These are phyloP conservation scores for Ulota crispa DNA, from an alignment of 225 moss, liverwort and hornwort species.

Conservation along the genomic window DNA sequence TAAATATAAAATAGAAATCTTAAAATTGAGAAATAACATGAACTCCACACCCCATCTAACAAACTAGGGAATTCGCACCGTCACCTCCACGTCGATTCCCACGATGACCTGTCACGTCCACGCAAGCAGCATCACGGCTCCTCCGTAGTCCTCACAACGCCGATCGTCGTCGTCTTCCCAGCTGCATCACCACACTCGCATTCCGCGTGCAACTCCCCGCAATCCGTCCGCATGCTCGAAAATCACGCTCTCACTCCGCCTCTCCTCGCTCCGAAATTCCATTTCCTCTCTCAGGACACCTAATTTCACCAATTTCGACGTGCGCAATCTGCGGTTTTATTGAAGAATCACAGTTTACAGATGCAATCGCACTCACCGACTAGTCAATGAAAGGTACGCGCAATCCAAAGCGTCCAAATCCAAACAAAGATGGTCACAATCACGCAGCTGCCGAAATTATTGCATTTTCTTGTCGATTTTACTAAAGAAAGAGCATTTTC, in stretches of 20 bases:
- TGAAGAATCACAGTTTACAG: not conserved
- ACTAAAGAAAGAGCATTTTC: not conserved
- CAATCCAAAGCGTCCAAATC: not conserved
- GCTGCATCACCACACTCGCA: too few species aligned
- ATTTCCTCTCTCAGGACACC: not conserved
- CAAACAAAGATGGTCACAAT: not conserved
- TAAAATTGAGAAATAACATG: too few species aligned
- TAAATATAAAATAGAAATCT: too few species aligned
- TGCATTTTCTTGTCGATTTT: not conserved
- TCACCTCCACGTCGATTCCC: not conserved
- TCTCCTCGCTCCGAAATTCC: not conserved
- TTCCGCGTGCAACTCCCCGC: not conserved
- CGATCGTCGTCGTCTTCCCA: not conserved
- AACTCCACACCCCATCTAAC: too few species aligned
- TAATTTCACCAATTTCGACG: not conserved
- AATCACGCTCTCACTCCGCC: not conserved
- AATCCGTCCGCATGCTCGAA: not conserved
- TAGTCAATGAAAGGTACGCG: not conserved
- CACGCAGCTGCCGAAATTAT: not conserved
- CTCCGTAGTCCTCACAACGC: not conserved
- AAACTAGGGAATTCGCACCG: not conserved
- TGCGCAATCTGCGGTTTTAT: not conserved
- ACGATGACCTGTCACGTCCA: conserved; percentile 6
- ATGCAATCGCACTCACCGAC: not conserved
- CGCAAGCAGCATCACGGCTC: conserved; percentile 14